A percentile compares a stretch with the other conserved stretches of the same genome.
Evolutionary conservation across 2,329 filamentous ascomycete genomes (phyloP).

Genomic region (Fusarium clavum): DNA sequence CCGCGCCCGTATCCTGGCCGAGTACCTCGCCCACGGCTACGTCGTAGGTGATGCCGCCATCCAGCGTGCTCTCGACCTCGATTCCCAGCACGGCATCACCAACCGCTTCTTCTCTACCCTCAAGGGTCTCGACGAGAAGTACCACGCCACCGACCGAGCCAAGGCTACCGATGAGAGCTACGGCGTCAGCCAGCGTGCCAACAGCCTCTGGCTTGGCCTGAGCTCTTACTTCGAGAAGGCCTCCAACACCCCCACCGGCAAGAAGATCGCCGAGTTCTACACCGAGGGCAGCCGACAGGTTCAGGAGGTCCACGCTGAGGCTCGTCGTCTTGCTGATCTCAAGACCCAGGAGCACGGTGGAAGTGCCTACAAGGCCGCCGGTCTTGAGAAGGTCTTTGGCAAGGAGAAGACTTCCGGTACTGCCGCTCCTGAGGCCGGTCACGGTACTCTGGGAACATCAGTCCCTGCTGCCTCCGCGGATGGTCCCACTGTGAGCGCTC

Average conservation of each 20-base stretch:
- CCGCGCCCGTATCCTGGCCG: conserved; percentile 89
- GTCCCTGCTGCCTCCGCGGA: conserved; percentile 37
- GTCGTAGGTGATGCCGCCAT: conserved; percentile 80
- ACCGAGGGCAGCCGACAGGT: conserved; percentile 87
- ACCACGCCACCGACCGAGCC: conserved; percentile 88
- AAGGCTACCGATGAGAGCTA: conserved; percentile 87
- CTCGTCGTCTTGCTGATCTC: conserved; percentile 85
- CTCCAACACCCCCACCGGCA: conserved; percentile 84
- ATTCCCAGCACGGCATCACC: conserved; percentile 89
- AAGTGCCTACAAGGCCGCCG: conserved; percentile 69
- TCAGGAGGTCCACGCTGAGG: conserved; percentile 92
- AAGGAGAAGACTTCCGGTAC: conserved; percentile 57
- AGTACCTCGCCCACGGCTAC: conserved; percentile 97
- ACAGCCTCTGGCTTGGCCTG: conserved; percentile 72
- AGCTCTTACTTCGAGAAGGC: conserved; percentile 96
- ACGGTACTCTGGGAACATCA: conserved; percentile 33
- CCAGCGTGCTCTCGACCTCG: conserved; percentile 85
- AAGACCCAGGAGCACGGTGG: conserved; percentile 76
- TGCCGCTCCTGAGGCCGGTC: conserved; percentile 32
- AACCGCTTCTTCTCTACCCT: conserved; percentile 82
- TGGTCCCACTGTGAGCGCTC: conserved; percentile 40
- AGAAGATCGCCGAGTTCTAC: conserved; percentile 91
- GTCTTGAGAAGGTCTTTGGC: conserved; percentile 68
- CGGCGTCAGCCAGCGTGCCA: conserved; percentile 80
- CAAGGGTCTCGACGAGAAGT: conserved; percentile 82